Base-by-base conservation (phyloP, 148 eudicot genomes). In the Fagopyrum esculentum region DNA sequence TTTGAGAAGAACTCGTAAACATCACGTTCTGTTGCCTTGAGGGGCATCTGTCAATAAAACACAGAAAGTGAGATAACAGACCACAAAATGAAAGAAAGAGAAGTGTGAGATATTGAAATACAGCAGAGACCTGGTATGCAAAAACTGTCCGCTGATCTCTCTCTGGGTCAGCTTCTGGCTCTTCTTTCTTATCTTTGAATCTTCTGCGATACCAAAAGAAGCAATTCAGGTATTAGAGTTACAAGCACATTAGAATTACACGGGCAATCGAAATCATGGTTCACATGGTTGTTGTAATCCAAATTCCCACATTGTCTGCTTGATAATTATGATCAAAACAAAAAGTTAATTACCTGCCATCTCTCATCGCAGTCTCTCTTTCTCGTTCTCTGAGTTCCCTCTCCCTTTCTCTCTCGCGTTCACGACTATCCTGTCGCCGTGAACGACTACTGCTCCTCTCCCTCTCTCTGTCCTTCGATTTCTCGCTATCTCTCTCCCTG, bases 341-440 rank as follows among this genome's bases (percentile, higher is more conserved):
- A 49, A 49, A 49, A 49, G 52, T 13, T 3, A 49, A 10, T 49
- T 9, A 52, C n/a, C 57, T 12, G 57, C 57, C 15, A 52, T 12
- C 57, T 52, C 57, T 52, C 57, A 17, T 17, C 57, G 57, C 57
- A 35, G 40, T 35, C 40, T 35, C 40, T 35, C 57, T 52, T 13
- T 52, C 57, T 1, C 57, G 57, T 8, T 52, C 57, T 15, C 19
- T 49, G 51, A 50, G 26, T 17, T 78, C 82, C 78, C 80, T 80
- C 52, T 77, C 78, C 78, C 29, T 80, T 55, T 71, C 74, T 17
- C 74, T 47, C 8, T 81, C 85, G 19, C 50, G 51, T 45, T 80
- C 87, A 17, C 29, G 70, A 47, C 80, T 77, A 3, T 74, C 83
- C 57, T 77, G 83, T 45, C 80, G 73, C 66, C 66, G 78, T 9